phyloP scores from a whole-genome alignment of 345 rosid genomes.

The Leavenworthia alabamica region DNA sequence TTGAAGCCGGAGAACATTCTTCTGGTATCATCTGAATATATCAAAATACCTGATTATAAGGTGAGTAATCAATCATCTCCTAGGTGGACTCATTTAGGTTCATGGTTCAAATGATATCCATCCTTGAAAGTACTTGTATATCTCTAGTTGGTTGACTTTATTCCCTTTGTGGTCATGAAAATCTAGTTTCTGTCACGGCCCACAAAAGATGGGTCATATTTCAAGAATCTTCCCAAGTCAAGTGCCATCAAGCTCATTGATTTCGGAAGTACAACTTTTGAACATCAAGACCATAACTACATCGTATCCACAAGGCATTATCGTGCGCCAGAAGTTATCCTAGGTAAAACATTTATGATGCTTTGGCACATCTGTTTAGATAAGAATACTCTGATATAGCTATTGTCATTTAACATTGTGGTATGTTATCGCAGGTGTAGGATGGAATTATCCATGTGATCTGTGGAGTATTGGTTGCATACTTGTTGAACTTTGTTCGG shows the following conservation, averaged over 20 bases:
- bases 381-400: background rate
- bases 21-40: slow-evolving; percentile 62
- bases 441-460: slow-evolving; percentile 85
- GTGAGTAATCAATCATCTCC: slow-evolving; percentile 29
- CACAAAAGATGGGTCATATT: slow-evolving; percentile 61
- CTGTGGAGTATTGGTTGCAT: slow-evolving; percentile 82
- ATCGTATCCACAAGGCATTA: slow-evolving; percentile 81
- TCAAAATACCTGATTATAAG: slow-evolving; percentile 74
- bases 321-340: slow-evolving; percentile 77
- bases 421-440: slow-evolving; percentile 43
- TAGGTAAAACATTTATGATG: slow-evolving; percentile 41
- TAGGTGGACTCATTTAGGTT: background rate
- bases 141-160: slow-evolving; percentile 5
- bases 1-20: slow-evolving; percentile 84
- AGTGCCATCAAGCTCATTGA: slow-evolving; percentile 77
- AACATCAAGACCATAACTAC: slow-evolving; percentile 74
- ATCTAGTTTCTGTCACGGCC: slow-evolving; percentile 56
- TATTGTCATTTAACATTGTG: background rate
- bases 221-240: slow-evolving; percentile 67
- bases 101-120: background rate
- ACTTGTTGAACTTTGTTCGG: slow-evolving; percentile 74
- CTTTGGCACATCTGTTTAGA: no score
- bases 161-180: background rate
- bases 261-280: slow-evolving; percentile 79
- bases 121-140: slow-evolving; percentile 1